A percentile compares a stretch with the other conserved stretches of the same genome.
phyloP scores from a whole-genome alignment of 805 yeast genomes.

The Aciculoconidium aculeatum region DNA sequence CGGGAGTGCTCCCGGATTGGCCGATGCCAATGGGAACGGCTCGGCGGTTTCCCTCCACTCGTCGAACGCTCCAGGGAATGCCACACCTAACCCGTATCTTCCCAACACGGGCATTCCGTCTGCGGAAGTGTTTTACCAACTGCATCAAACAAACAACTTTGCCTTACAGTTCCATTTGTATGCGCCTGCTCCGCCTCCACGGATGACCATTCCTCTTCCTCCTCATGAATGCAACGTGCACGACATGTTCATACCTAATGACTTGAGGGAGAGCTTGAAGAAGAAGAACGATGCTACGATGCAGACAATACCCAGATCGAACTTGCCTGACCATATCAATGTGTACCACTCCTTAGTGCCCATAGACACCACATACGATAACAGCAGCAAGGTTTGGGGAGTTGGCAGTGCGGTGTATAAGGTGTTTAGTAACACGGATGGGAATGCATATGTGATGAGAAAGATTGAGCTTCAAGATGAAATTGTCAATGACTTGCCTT shows the following conservation, averaged over 20 bases:
- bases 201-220: conserved; percentile 50
- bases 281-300: conserved; percentile 76
- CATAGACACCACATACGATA: conserved; percentile 46
- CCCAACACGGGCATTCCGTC: conserved; percentile 11
- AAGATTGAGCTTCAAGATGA: conserved; percentile 50
- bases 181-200: conserved; percentile 85
- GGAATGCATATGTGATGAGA: conserved; percentile 69
- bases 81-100: conserved; percentile 19
- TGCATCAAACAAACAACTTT: conserved; percentile 20
- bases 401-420: conserved; percentile 64
- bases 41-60: conserved; percentile 1
- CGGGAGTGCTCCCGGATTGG: too few species aligned
- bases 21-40: conserved; percentile 1
- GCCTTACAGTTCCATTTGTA: conserved; percentile 80
- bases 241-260: conserved; percentile 65
- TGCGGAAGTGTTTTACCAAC: conserved; percentile 17
- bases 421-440: conserved; percentile 74
- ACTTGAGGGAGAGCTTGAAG: conserved; percentile 65
- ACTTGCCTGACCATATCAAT: conserved; percentile 54
- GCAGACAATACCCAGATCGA: conserved; percentile 48
- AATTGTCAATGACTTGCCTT: conserved; percentile 48
- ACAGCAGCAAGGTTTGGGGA: conserved; percentile 39
- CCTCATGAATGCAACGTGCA: conserved; percentile 69
- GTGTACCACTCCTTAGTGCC: conserved; percentile 81
- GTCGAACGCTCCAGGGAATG: conserved; percentile 1